Evolutionary conservation across 331 rosid species (phyloP), one percentile per base, ranked within the genome.

Genomic region (Dryas integrifolia): DNA sequence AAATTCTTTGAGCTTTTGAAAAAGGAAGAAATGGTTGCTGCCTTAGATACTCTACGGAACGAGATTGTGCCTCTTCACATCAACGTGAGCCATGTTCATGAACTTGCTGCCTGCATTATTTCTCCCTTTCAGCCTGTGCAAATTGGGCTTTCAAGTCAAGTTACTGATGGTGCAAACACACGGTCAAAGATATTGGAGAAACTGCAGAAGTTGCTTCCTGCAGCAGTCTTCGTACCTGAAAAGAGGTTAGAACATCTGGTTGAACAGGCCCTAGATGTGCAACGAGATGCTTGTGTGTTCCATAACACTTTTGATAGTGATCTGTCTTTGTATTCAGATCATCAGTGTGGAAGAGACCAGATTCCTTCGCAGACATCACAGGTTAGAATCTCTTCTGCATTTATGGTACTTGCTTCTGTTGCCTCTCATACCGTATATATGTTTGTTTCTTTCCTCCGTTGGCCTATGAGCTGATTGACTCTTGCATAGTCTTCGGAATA

Each of bases 361-460:
- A 72, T 72, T 58, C 58, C 76, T 21, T 44, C 56, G 58, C 76
- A 72, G 62, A 58, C 76, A 58, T 72, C 8, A n/a, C 76, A 74
- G 55, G 57, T 63, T 16, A 10, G 43, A 64, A 64, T 24, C 1
- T 43, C 5, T 39, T 10, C 65, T 69, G 16, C 12, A 16, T 49
- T 72, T 41, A 43, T 43, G 30, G 7, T 43, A 55, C 9, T 45
- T 14, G 47, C 41, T 52, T 52, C 41, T 58, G 65, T 59, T 51
- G 43, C 24, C 48, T 43, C 11, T 15, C 5, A 48, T 40, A 3
- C 38, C 5, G 61, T 43, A 12, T 48, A 14, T 58, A 3, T 61
- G 11, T 26, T 61, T 11, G 6, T 62, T 44, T 53, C 16, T 18
- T 44, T 53, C 35, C n/a, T 16, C 18, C 5, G 9, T 43, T 16